Base-by-base conservation (phyloP, 2,329 filamentous ascomycete genomes). In the Parafenestella ontariensis region DNA sequence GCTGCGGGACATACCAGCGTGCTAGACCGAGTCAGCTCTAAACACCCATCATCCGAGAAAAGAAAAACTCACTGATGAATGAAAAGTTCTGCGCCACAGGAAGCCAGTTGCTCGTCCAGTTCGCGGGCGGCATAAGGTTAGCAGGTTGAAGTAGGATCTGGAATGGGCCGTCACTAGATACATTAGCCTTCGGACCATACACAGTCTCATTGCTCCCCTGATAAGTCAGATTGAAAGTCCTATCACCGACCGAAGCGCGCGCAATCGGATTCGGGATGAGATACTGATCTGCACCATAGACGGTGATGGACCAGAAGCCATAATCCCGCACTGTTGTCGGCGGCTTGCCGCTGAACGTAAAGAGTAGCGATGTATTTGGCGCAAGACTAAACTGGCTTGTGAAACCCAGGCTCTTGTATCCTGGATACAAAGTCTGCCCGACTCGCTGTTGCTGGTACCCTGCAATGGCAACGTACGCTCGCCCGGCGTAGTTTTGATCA, bases 1-100 rank as follows among this genome's bases (percentile, higher is more conserved):
- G 47, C 28, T 50, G 36, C 46, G 31, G 47, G 13, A 44, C 47
- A 29, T 50, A 50, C 47, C 47, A 50, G 29, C 39, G 39, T 13
- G 47, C 47, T 50, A 23, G 13, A 15, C 34, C 5, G 18, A 15
- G 29, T 46, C 28, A 41, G 37, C 37, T 20, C 17, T 26, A 9
- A 5, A 8, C 18, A 20, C 13, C 13, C 13, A 20, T 8, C 17
- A 13, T 8, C n/a, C 11, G 8, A 6, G 37, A 6, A 20, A 41
- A 13, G 8, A 13, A 13, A 6, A 21, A 41, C 37, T 41, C 13
- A 41, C 37, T 41, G 20, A 41, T 41, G 37, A 41, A 41, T 23
- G 37, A 41, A 41, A 41, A 41, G 37, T 41, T 23, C 2, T 13
- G 28, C 18, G 26, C 29, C 9, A 33, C 28, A 13, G 37, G 46